A percentile compares a stretch with the other conserved stretches of the same genome.
Conservation (phyloP, 2,329 filamentous ascomycete genomes). For the Ramichloridium luteum region DNA sequence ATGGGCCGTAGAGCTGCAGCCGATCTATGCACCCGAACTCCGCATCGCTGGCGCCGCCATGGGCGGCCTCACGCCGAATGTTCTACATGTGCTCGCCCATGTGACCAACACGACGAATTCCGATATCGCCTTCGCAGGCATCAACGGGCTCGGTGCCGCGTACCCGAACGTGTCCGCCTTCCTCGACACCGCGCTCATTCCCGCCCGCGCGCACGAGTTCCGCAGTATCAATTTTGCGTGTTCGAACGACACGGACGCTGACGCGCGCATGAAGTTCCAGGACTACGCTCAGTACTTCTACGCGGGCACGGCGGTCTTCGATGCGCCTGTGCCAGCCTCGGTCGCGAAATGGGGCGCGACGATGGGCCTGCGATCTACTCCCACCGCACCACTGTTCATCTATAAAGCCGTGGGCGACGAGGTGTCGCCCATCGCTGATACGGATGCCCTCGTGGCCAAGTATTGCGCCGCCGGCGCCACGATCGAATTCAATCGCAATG, state of each 20-base stretch:
- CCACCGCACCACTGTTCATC: conserved; percentile 34
- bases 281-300: conserved; percentile 31
- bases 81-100: conserved; percentile 14
- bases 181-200: conserved; percentile 1
- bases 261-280: conserved; percentile 12
- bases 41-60: conserved; percentile 20
- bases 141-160: conserved; percentile 15
- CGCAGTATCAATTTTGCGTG: too few species aligned
- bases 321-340: conserved; percentile 10
- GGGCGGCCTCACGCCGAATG: conserved; percentile 23
- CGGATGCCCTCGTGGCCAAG: conserved; percentile 29
- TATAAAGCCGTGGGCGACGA: conserved; percentile 39
- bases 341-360: conserved; percentile 18
- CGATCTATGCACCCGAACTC: conserved; percentile 20
- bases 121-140: conserved; percentile 16
- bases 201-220: conserved; percentile 2
- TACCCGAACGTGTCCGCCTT: conserved; percentile 13
- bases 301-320: conserved; percentile 16
- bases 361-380: conserved; percentile 27
- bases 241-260: too few species aligned
- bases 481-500: conserved; percentile 33
- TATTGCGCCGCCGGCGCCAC: conserved; percentile 30
- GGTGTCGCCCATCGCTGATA: conserved; percentile 30
- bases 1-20: conserved; percentile 19
- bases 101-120: conserved; percentile 18